A percentile compares a stretch with the other conserved stretches of the same genome.
Evolutionary conservation across 2,329 filamentous ascomycete species (phyloP).

Genomic region (Zalaria obscura): DNA sequence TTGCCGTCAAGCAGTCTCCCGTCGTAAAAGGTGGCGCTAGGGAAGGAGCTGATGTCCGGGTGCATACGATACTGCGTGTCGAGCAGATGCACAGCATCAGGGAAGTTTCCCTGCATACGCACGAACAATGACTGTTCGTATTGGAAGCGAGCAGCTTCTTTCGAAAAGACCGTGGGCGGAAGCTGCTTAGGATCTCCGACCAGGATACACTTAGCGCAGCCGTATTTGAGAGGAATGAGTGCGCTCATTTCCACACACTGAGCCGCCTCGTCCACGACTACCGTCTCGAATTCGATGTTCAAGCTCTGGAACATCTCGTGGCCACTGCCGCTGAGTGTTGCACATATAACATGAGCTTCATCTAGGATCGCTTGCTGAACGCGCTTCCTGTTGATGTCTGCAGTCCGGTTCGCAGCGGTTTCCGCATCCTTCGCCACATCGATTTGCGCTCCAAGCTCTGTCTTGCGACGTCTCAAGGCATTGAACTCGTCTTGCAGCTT

Average conservation of each 20-base stretch:
- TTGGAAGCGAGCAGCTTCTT: slow-evolving; percentile 79
- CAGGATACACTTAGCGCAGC: slow-evolving; percentile 89
- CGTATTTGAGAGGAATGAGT: slow-evolving; percentile 92
- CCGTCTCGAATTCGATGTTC: slow-evolving; percentile 94
- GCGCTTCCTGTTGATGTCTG: slow-evolving; percentile 69
- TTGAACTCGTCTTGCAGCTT: slow-evolving; percentile 65
- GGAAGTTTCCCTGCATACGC: slow-evolving; percentile 89
- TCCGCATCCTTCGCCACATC: slow-evolving; percentile 79
- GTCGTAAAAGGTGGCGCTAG: slow-evolving; percentile 86
- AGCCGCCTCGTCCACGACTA: slow-evolving; percentile 94
- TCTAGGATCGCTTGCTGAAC: slow-evolving; percentile 87
- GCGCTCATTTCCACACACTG: slow-evolving; percentile 97
- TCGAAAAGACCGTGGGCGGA: slow-evolving; percentile 88
- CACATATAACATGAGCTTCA: slow-evolving; percentile 82
- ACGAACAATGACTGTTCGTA: slow-evolving; percentile 98
- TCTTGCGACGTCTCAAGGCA: slow-evolving; percentile 61
- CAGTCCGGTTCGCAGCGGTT: slow-evolving; percentile 66
- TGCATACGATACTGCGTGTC: slow-evolving; percentile 99
- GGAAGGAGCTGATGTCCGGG: slow-evolving; percentile 85
- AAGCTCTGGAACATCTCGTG: slow-evolving; percentile 95
- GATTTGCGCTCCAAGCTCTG: slow-evolving; percentile 64
- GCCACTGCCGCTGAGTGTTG: slow-evolving; percentile 86
- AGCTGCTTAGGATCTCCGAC: slow-evolving; percentile 97
- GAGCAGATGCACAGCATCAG: slow-evolving; percentile 79
- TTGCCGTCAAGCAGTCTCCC: slow-evolving; percentile 70